Evolutionary conservation across 2,329 filamentous ascomycete species (phyloP).

Genomic region (Cercospora nicotianae): DNA sequence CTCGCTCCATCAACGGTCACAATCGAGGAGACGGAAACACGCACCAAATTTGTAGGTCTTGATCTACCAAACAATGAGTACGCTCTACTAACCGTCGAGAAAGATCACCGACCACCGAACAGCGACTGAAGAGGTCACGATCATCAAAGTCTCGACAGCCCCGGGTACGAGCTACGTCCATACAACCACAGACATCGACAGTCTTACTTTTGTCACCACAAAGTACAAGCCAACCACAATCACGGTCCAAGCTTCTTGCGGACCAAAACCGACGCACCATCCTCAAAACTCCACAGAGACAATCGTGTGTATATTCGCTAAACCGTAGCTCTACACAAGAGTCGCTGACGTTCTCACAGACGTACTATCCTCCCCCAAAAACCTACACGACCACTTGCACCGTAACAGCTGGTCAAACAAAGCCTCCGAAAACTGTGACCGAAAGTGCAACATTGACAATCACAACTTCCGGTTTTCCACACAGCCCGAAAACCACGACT

Average conservation of each 20-base stretch:
- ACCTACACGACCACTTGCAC: neutral
- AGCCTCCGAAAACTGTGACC: neutral
- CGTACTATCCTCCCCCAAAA: neutral
- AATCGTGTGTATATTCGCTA: neutral
- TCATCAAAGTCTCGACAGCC: neutral
- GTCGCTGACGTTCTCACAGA: neutral
- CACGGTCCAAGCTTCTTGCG: neutral
- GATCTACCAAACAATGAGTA: neutral
- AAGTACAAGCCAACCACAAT: slow-evolving; percentile 11
- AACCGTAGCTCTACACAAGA: neutral
- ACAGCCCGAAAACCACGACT: neutral
- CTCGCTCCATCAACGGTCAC: slow-evolving; percentile 6
- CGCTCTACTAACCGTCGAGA: neutral
- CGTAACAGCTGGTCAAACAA: neutral
- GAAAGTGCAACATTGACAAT: neutral
- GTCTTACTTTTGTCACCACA: neutral
- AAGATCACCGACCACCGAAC: neutral
- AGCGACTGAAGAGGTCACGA: neutral
- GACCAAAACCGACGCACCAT: neutral
- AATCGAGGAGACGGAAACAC: slow-evolving; percentile 5
- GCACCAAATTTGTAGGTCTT: neutral
- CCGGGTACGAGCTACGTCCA: neutral
- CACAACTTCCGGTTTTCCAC: neutral
- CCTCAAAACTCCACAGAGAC: neutral
- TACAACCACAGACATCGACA: neutral